Conservation (phyloP, 768 basidiomycete genomes). For the Pleurotus tuber-regium region DNA sequence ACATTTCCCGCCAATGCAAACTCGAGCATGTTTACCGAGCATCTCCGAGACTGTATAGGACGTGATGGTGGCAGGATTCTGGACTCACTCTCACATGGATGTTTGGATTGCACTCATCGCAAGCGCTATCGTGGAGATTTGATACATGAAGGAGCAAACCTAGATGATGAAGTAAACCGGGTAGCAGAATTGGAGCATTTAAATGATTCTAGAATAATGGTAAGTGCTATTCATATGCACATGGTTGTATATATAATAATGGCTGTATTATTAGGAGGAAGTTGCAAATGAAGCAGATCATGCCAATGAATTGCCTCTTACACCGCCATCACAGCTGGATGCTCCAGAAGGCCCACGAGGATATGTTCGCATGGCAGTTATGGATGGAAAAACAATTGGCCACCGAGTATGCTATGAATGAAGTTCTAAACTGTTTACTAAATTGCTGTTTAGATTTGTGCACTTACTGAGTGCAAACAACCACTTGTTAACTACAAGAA, state of each 20-base stretch:
- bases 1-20: slow-evolving; percentile 17
- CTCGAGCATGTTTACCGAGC: slow-evolving; percentile 6
- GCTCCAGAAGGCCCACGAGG: slow-evolving; percentile 8
- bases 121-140: slow-evolving; percentile 21
- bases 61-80: slow-evolving; percentile 16
- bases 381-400: slow-evolving; percentile 28
- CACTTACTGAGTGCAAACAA: slow-evolving; percentile 17
- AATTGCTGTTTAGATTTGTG: slow-evolving; percentile 18
- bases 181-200: background rate
- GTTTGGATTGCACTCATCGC: slow-evolving; percentile 19
- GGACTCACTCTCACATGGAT: slow-evolving; percentile 13
- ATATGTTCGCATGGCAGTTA: slow-evolving; percentile 27
- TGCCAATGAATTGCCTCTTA: background rate
- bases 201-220: background rate
- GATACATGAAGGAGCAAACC: slow-evolving; percentile 8
- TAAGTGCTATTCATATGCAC: background rate
- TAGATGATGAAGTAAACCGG: slow-evolving; percentile 1
- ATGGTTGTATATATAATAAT: background rate
- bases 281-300: background rate
- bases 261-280: background rate
- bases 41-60: slow-evolving; percentile 16
- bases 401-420: slow-evolving; percentile 18
- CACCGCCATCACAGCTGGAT: background rate
- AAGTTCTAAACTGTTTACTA: background rate
- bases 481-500: slow-evolving; percentile 26